These are phyloP conservation scores for Leccinum obscurum DNA, from an alignment of 768 basidiomycete species.

Conservation along the genomic window DNA sequence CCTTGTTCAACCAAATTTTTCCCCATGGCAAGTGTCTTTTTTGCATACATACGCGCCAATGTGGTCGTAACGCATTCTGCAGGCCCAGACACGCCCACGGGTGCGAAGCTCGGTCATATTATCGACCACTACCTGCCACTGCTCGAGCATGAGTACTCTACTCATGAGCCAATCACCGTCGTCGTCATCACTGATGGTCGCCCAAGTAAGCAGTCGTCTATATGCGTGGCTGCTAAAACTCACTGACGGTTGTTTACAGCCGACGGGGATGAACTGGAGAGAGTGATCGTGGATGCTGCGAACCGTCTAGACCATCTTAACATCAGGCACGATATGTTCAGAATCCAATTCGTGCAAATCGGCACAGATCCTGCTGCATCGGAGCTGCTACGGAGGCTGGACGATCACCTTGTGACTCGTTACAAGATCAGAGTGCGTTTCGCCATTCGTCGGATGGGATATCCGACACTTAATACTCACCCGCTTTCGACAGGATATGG, in stretches of 20 bases:
- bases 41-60: neutral
- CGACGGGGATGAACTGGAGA: constrained; percentile 29
- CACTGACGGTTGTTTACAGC: constrained; percentile 13
- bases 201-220: constrained; percentile 34
- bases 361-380: constrained; percentile 39
- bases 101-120: constrained; percentile 38
- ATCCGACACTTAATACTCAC: neutral
- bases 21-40: constrained; percentile 23
- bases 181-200: constrained; percentile 42
- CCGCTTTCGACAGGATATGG: constrained; percentile 39
- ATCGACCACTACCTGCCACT: constrained; percentile 38
- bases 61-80: neutral
- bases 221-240: neutral
- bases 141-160: constrained; percentile 28
- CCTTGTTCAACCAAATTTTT: constrained; percentile 25
- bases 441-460: neutral
- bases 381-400: constrained; percentile 41
- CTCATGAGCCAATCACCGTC: constrained; percentile 37
- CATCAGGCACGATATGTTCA: constrained; percentile 40
- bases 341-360: constrained; percentile 49
- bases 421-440: constrained; percentile 33
- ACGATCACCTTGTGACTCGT: constrained; percentile 35
- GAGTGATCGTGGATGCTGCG: constrained; percentile 37
- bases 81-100: constrained; percentile 40
- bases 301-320: constrained; percentile 38